A percentile compares a stretch with the other conserved stretches of the same genome.
Conservation (phyloP, 495 filamentous ascomycete species). For the Lindgomyces ingoldianus region DNA sequence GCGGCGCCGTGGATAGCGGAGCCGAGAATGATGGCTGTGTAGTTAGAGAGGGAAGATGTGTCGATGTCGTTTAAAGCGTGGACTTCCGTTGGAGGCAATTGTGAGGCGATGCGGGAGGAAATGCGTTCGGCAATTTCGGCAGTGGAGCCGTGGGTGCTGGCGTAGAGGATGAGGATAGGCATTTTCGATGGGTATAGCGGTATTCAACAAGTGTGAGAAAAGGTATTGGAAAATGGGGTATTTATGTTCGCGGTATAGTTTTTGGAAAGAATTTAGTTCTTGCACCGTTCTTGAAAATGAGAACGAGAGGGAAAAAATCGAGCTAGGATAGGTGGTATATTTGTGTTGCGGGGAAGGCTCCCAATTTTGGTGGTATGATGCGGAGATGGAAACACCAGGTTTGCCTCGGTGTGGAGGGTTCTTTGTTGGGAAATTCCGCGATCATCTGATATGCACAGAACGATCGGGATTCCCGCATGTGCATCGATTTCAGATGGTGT, state of each 20-base stretch:
- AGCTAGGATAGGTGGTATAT: not conserved
- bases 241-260: too few relatives aligned
- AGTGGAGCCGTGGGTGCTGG: constrained; percentile 4
- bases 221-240: too few relatives aligned
- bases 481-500: not conserved
- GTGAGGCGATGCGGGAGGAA: constrained; percentile 1
- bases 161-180: constrained; percentile 13
- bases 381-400: not conserved
- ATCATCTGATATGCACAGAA: not conserved
- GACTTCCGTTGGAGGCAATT: constrained; percentile 9
- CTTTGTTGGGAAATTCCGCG: not conserved
- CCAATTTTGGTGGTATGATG: not conserved
- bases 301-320: not conserved
- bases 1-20: constrained; percentile 2
- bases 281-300: too few relatives aligned
- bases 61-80: constrained; percentile 13
- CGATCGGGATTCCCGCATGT: not conserved
- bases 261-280: too few relatives aligned
- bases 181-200: not conserved
- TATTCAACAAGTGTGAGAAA: too few relatives aligned
- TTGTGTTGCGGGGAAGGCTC: not conserved
- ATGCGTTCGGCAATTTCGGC: constrained; percentile 10
- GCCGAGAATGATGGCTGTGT: constrained; percentile 7
- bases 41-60: not conserved
- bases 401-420: not conserved